A percentile compares a stretch with the other conserved stretches of the same genome.
These are phyloP conservation scores for Lavandula angustifolia DNA, from an alignment of 257 asterid species.

Conservation along the genomic window DNA sequence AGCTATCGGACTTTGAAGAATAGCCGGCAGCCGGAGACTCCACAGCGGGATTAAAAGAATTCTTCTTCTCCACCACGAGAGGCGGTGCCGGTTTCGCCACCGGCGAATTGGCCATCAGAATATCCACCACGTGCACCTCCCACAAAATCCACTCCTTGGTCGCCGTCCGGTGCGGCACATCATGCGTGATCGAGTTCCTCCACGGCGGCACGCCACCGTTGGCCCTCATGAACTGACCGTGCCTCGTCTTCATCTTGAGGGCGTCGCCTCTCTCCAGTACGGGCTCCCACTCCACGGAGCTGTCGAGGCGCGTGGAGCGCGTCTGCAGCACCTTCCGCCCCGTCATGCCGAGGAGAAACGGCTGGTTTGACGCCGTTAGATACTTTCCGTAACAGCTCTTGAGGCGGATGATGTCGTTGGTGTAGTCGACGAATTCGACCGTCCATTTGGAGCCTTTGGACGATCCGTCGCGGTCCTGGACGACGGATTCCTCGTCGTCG, in stretches of 20 bases:
- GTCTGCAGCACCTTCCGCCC: slow-evolving; percentile 66
- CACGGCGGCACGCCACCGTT: slow-evolving; percentile 92
- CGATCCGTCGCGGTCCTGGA: slow-evolving; percentile 52
- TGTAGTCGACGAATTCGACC: slow-evolving; percentile 44
- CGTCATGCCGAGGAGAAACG: slow-evolving; percentile 76
- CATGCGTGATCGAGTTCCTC: slow-evolving; percentile 84
- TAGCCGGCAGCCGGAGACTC: slow-evolving; percentile 40
- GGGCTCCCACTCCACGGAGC: slow-evolving; percentile 89
- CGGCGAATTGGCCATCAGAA: slow-evolving; percentile 44
- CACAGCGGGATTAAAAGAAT: slow-evolving; percentile 43
- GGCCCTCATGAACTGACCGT: slow-evolving; percentile 73
- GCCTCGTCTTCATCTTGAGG: slow-evolving; percentile 71
- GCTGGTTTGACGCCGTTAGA: slow-evolving; percentile 57
- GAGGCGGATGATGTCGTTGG: slow-evolving; percentile 46
- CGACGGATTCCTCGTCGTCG: slow-evolving; percentile 61
- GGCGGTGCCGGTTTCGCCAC: slow-evolving; percentile 33
- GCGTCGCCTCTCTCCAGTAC: slow-evolving; percentile 46
- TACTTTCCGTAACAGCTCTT: slow-evolving; percentile 57
- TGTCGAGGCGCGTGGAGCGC: slow-evolving; percentile 56
- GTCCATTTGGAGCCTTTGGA: slow-evolving; percentile 49
- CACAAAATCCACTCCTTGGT: slow-evolving; percentile 78
- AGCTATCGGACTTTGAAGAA: slow-evolving; percentile 48
- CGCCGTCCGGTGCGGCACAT: slow-evolving; percentile 62
- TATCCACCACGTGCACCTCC: slow-evolving; percentile 72
- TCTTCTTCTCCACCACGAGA: slow-evolving; percentile 34